Evolutionary conservation across 208 protist species (phyloP), one percentile per base, ranked within the genome.

Genomic region (Trypanosoma caninum): DNA sequence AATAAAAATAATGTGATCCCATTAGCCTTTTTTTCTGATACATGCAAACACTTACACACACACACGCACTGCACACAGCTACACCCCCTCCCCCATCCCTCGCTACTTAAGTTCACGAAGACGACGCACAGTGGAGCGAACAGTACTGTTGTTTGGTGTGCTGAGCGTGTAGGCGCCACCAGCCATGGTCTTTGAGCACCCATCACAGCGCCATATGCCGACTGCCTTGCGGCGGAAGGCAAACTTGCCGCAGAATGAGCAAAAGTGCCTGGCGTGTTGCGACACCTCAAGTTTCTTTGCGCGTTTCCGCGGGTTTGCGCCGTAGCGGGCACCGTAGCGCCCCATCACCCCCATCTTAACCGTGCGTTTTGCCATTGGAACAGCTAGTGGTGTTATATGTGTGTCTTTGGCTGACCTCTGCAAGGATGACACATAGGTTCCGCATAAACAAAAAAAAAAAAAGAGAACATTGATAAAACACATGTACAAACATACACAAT

Each of bases 281-380:
- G 94, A 97, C 55, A 98, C 89, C 78, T 99, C 98, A 30, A 99
- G 97, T 90, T 99, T 99, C 93, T 99, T 99, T 45, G 98, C 89
- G 65, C 97, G 96, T 86, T 99, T 99, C 83, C 98, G 86, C 27
- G 98, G 93, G 69, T 98, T 98, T 66, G 98, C 86, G 97, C 98
- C 98, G 82, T 99, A 99, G 75, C 98, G 94, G 74, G 97, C 97
- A 71, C 97, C 98, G 80, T 99, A 99, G 89, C 99, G 99, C 59
- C 98, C 98, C 81, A 97, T 97, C 72, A 99, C 94, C 74, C 98
- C 98, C 86, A 99, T 98, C 93, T 99, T 99, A 59, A 98, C 97
- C 18, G 98, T 99, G 64, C 97, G 95, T 82, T 99, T 99, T 51
- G 94, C 76, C 97, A 97, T 97, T 57, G 59, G 63, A 38, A 50